phyloP scores from a whole-genome alignment of 2,329 filamentous ascomycete genomes.

The Alternaria brassicae region DNA sequence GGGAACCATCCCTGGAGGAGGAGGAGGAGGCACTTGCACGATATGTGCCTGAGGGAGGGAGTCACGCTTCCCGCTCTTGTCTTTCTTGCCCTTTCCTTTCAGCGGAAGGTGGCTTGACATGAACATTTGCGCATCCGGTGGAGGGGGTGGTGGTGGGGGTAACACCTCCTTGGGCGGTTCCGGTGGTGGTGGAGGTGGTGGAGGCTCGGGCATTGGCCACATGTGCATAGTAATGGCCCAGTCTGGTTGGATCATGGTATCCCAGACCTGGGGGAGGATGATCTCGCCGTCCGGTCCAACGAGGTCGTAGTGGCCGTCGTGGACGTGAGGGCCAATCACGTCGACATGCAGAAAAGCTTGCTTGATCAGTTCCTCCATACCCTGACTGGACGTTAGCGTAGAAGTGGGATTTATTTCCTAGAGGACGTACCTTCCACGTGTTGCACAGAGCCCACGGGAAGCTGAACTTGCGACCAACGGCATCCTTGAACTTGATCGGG shows the following conservation, averaged over 20 bases:
- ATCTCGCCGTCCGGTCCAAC: slow-evolving; percentile 58
- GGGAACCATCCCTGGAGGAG: neutral
- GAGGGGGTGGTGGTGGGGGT: slow-evolving; percentile 23
- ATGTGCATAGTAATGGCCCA: slow-evolving; percentile 59
- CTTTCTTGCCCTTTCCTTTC: slow-evolving; percentile 22
- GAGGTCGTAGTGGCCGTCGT: slow-evolving; percentile 57
- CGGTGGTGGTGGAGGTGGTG: slow-evolving; percentile 19
- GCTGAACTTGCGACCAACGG: slow-evolving; percentile 40
- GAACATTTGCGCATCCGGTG: slow-evolving; percentile 25
- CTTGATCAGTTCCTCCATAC: slow-evolving; percentile 59
- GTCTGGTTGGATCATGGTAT: slow-evolving; percentile 57
- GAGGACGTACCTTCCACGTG: slow-evolving; percentile 62
- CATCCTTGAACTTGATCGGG: slow-evolving; percentile 44
- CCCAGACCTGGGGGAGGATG: slow-evolving; percentile 59
- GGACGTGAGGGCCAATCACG: slow-evolving; percentile 55
- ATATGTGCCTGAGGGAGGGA: slow-evolving; percentile 17
- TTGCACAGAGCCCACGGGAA: slow-evolving; percentile 40
- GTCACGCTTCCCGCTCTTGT: slow-evolving; percentile 26
- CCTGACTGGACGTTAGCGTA: slow-evolving; percentile 72
- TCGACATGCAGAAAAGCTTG: slow-evolving; percentile 59
- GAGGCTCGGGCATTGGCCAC: slow-evolving; percentile 55
- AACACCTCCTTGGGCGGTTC: slow-evolving; percentile 14
- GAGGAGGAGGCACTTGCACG: slow-evolving; percentile 14
- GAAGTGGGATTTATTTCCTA: neutral
- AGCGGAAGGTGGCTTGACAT: slow-evolving; percentile 20